Conservation (phyloP, 2,329 filamentous ascomycete species). For the Blumeriella jaapii region DNA sequence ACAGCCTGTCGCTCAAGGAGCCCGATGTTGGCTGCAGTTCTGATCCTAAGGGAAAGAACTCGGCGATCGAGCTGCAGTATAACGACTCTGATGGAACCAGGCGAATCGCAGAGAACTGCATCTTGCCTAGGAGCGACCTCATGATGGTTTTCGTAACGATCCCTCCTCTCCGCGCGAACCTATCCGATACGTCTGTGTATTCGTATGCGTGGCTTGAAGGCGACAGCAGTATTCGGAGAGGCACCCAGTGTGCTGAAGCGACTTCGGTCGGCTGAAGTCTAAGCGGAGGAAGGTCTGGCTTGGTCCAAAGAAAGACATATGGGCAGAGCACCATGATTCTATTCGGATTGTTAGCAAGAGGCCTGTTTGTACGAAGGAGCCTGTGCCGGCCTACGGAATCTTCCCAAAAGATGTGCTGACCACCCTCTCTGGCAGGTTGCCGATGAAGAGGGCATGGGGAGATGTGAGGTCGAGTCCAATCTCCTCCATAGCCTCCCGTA, state of each 20-base stretch:
- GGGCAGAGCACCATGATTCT: conserved; percentile 60
- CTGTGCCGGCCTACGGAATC: conserved; percentile 37
- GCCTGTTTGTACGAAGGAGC: conserved; percentile 1
- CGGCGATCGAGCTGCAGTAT: conserved; percentile 41
- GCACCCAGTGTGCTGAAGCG: conserved; percentile 58
- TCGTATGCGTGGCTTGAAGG: conserved; percentile 48
- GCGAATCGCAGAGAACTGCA: conserved; percentile 55
- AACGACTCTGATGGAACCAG: conserved; percentile 50
- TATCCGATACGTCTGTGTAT: conserved; percentile 51
- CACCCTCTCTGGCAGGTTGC: conserved; percentile 53
- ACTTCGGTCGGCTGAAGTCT: conserved; percentile 58
- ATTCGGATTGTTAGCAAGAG: conserved; percentile 13
- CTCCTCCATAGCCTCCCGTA: conserved; percentile 55
- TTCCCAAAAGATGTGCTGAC: conserved; percentile 58
- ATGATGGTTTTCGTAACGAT: conserved; percentile 42
- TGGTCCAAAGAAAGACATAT: conserved; percentile 52
- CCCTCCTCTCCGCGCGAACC: conserved; percentile 44
- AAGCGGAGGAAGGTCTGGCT: conserved; percentile 42
- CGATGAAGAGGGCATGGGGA: conserved; percentile 36
- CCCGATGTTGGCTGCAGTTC: background rate
- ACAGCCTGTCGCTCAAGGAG: conserved; percentile 10
- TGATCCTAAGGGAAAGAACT: conserved; percentile 30
- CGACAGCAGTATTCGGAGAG: conserved; percentile 48
- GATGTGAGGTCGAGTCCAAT: conserved; percentile 48
- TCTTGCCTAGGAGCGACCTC: conserved; percentile 47